Base-by-base conservation (phyloP, 2,329 filamentous ascomycete species). In the Aspergillus awamori region DNA sequence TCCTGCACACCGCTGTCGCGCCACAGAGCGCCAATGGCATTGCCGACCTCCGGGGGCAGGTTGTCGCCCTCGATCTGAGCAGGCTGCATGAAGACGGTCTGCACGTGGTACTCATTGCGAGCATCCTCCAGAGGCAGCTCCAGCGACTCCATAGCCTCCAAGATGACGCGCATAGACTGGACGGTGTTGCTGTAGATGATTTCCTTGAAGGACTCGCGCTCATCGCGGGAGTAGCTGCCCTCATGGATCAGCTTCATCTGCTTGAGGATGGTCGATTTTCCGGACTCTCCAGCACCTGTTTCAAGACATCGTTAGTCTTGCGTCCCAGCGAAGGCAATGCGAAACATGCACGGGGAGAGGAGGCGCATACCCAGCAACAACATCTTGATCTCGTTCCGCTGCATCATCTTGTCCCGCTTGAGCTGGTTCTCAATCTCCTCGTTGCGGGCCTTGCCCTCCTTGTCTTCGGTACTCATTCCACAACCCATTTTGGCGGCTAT, bases 331-430 rank as follows among this genome's bases (percentile, higher is more conserved):
- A 39, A 43, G 26, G 38, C 20, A 17, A 8, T 11, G 5, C 30
- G 17, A 30, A 24, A 38, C 7, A 10, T 33, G 11, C n/a, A 51
- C 8, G 10, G 15, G 17, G 39, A 43, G 24, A n/a, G 53, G 17
- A 39, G 30, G 60, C 61, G 26, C 89, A 76, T 87, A 97, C 95
- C 95, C 74, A 99, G 89, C 74, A 99, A 87, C 73, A 99, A 85
- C 95, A 99, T 98, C 87, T 99, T 99, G 84, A 99, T 99, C 83
- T 99, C 95, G 73, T 99, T 99, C 74, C 94, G 90, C 84, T 97
- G 93, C 85, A 96, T 90, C 91, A 98, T 91, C 83, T 96, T 96
- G 78, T 99, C 95, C 79, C 92, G 87, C 87, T 97, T 98, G 77
- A 98, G 85, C 85, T 98, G 94, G 80, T 97, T 98, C 83, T 99